These are phyloP conservation scores for Seiridium unicorne DNA, from an alignment of 2,329 filamentous ascomycete genomes.

Conservation along the genomic window DNA sequence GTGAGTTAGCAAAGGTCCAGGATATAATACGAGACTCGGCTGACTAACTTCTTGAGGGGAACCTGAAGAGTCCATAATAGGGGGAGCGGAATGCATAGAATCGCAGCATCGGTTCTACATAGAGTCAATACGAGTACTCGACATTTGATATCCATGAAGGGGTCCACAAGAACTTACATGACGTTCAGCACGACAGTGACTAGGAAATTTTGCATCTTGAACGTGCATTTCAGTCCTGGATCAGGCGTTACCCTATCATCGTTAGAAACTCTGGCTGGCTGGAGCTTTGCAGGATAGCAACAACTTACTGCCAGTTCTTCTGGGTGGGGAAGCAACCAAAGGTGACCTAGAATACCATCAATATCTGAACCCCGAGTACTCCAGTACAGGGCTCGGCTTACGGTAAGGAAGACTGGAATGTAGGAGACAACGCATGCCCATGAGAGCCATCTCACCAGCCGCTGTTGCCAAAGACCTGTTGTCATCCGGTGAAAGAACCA, in stretches of 20 bases:
- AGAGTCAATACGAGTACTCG: neutral
- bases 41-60: constrained; percentile 15
- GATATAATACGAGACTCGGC: neutral
- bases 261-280: neutral
- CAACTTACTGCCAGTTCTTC: constrained; percentile 9
- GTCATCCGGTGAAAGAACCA: constrained; percentile 31
- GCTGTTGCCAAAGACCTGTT: constrained; percentile 26
- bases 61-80: constrained; percentile 30
- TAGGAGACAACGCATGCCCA: constrained; percentile 25
- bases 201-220: constrained; percentile 27
- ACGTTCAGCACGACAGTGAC: constrained; percentile 28
- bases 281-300: neutral
- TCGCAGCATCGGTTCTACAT: constrained; percentile 25
- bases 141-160: neutral
- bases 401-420: constrained; percentile 27
- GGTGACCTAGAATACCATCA: constrained; percentile 14
- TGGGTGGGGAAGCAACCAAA: constrained; percentile 27
- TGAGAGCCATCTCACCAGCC: constrained; percentile 21
- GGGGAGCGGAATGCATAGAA: constrained; percentile 31
- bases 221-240: constrained; percentile 20
- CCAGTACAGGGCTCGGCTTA: neutral
- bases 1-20: too few relatives aligned
- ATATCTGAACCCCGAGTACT: neutral
- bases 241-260: neutral
- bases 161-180: constrained; percentile 5